Evolutionary conservation across 2,329 filamentous ascomycete species (phyloP).

Genomic region (Ampelomyces quisqualis): DNA sequence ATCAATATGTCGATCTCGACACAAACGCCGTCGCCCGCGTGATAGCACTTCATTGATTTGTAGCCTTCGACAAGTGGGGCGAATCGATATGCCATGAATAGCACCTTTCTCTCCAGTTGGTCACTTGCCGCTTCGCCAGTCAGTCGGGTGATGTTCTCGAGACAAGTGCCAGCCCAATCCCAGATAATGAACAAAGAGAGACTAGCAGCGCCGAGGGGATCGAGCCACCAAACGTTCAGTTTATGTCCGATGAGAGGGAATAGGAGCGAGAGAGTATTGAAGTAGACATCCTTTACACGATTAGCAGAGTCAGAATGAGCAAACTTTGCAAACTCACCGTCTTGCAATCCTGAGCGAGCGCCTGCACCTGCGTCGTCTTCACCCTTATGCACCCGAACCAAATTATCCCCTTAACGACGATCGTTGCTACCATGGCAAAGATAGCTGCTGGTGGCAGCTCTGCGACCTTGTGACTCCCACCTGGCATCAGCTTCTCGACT

Average conservation of each 20-base stretch:
- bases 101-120: slow-evolving; percentile 56
- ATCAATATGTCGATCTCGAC: slow-evolving; percentile 63
- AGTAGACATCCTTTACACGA: slow-evolving; percentile 66
- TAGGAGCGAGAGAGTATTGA: slow-evolving; percentile 63
- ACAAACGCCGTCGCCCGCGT: slow-evolving; percentile 64
- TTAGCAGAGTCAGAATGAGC: too few relatives aligned
- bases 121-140: slow-evolving; percentile 59
- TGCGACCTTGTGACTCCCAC: slow-evolving; percentile 52
- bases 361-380: slow-evolving; percentile 65
- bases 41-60: slow-evolving; percentile 59
- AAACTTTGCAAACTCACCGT: too few relatives aligned
- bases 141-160: slow-evolving; percentile 60
- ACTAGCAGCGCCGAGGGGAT: slow-evolving; percentile 61
- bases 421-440: slow-evolving; percentile 58
- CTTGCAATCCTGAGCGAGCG: slow-evolving; percentile 64
- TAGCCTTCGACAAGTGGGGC: slow-evolving; percentile 56
- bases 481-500: slow-evolving; percentile 57
- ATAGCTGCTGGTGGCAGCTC: slow-evolving; percentile 57
- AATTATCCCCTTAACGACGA: slow-evolving; percentile 61
- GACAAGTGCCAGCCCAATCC: slow-evolving; percentile 65
- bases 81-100: slow-evolving; percentile 62
- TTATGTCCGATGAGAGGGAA: slow-evolving; percentile 64
- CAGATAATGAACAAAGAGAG: slow-evolving; percentile 68
- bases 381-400: slow-evolving; percentile 61
- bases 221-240: slow-evolving; percentile 66